Evolutionary conservation across 176 grass and related monocot genomes (phyloP), one percentile per base, ranked within the genome.

Genomic region (Neostapfia colusana): DNA sequence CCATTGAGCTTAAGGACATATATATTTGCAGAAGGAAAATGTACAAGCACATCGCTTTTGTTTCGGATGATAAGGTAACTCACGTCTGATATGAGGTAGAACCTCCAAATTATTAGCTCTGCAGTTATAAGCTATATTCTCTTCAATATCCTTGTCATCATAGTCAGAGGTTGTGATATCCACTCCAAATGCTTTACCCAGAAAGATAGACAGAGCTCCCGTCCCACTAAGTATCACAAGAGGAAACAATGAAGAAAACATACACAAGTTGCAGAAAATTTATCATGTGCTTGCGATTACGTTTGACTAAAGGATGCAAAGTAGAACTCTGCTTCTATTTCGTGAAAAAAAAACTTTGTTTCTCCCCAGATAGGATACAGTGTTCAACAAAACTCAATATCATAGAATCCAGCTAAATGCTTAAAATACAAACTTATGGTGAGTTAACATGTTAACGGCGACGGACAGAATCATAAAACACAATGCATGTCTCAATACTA

Each of bases 81-180:
- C 83, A 98, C 89, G 89, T 45, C 79, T 80, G 18, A 98, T 82
- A 73, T 98, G 95, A 80, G 95, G 87, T 68, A 94, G 65, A 37
- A 72, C 72, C 71, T 68, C 56, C 70, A 98, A 79, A 67, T 49
- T 58, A 54, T 98, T 98, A 64, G 48, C 79, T 57, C 63, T 79
- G 55, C 89, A 93, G 51, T 94, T 98, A 63, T 98, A 84, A 43
- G 89, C 79, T 74, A 98, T 98, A 82, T 98, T 98, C 31, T 92
- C 78, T 85, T 97, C 89, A 45, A 97, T 97, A 36, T 97, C 90
- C 66, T 55, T 66, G 83, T 93, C 95, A 63, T 92, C 86, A 37
- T 91, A 97, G 75, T 97, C 95, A 75, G 91, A 92, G 0, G 95
- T 97, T 27, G 87, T 97, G 69, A 93, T 93, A 67, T 97, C 91